phyloP scores from a whole-genome alignment of 257 asterid genomes.

The Scutellaria galericulata region DNA sequence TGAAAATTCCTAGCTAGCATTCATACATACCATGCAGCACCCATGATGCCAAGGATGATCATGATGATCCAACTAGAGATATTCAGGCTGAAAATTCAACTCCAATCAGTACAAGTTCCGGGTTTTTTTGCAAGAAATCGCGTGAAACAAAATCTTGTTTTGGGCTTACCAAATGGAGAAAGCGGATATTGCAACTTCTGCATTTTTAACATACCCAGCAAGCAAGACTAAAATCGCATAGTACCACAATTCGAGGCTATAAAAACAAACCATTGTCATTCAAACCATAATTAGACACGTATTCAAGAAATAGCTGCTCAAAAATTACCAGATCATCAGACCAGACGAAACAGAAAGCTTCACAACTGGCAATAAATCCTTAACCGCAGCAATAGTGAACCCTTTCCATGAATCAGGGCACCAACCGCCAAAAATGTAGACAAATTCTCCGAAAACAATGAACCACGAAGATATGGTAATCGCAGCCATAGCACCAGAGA shows the following conservation, averaged over 20 bases:
- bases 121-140: not conserved
- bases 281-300: not conserved
- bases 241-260: constrained; percentile 58
- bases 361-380: constrained; percentile 43
- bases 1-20: no score
- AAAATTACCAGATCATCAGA: constrained; percentile 33
- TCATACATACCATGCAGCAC: constrained; percentile 51
- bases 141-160: not conserved
- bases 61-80: constrained; percentile 58
- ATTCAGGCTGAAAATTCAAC: constrained; percentile 53
- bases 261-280: not conserved
- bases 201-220: constrained; percentile 52
- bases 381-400: constrained; percentile 48
- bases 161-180: constrained; percentile 47
- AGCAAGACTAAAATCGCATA: constrained; percentile 45
- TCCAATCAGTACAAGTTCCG: constrained; percentile 14
- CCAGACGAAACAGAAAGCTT: constrained; percentile 39
- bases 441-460: constrained; percentile 33
- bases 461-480: constrained; percentile 37
- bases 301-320: not conserved
- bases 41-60: constrained; percentile 62
- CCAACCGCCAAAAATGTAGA: constrained; percentile 48
- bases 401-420: constrained; percentile 62
- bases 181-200: constrained; percentile 47
- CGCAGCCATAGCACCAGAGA: constrained; percentile 40